A percentile compares a stretch with the other conserved stretches of the same genome.
These are phyloP conservation scores for Nevesoporus exiguus DNA, from an alignment of 768 basidiomycete species.

Conservation along the genomic window DNA sequence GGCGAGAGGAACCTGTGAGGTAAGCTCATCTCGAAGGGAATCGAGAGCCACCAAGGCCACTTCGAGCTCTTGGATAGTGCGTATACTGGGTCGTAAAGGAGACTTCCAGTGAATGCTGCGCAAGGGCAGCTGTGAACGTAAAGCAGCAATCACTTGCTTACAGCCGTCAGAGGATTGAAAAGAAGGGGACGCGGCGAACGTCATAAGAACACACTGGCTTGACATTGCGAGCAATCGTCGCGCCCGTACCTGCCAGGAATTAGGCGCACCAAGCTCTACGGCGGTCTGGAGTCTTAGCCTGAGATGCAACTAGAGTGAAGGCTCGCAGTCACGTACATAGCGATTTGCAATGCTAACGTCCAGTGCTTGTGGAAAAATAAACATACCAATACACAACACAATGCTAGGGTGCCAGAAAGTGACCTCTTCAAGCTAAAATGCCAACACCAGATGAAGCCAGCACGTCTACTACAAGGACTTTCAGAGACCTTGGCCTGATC, in stretches of 20 bases:
- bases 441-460: conserved; percentile 62
- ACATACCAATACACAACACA: too few species aligned
- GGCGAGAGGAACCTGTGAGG: conserved; percentile 72
- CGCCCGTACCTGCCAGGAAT: background rate
- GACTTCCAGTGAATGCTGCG: conserved; percentile 94
- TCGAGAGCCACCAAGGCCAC: conserved; percentile 70
- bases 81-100: conserved; percentile 59
- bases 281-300: background rate
- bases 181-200: conserved; percentile 60
- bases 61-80: conserved; percentile 88
- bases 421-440: conserved; percentile 37
- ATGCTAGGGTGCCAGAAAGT: background rate
- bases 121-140: conserved; percentile 75
- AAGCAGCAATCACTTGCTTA: conserved; percentile 61
- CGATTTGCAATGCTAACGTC: too few species aligned
- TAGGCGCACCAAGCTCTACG: background rate
- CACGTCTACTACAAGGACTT: conserved; percentile 49
- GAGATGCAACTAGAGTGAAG: background rate
- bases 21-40: conserved; percentile 64
- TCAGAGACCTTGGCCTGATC: conserved; percentile 84
- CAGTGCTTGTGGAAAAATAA: conserved; percentile 13
- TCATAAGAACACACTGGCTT: conserved; percentile 56
- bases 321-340: background rate
- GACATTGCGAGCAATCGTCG: conserved; percentile 27
- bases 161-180: conserved; percentile 71